These are phyloP conservation scores for Gaeumannomyces tritici DNA, from an alignment of 2,329 filamentous ascomycete genomes.

Conservation along the genomic window DNA sequence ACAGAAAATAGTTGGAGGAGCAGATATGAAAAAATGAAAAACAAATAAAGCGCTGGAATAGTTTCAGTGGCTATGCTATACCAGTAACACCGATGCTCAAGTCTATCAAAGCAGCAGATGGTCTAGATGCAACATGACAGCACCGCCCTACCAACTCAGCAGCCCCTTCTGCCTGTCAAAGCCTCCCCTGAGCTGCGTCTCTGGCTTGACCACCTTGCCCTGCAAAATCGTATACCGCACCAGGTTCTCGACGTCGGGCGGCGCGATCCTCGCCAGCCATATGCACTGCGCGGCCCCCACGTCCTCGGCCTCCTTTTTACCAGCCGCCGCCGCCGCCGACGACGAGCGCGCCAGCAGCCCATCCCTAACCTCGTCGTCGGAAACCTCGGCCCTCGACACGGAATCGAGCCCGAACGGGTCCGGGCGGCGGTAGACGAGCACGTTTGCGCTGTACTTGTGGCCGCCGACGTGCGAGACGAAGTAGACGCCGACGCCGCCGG, in stretches of 20 bases:
- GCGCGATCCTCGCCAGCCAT: conserved; percentile 77
- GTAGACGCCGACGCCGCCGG: conserved; percentile 89
- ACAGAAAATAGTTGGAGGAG: no score
- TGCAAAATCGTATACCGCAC: conserved; percentile 82
- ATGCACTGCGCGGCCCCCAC: conserved; percentile 76
- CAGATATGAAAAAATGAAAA: no score
- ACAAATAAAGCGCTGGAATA: no score
- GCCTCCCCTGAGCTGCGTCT: conserved; percentile 74
- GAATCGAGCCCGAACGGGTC: conserved; percentile 45
- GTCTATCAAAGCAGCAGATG: no score
- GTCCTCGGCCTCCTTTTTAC: conserved; percentile 24
- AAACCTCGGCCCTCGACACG: conserved; percentile 25
- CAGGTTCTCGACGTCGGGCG: conserved; percentile 89
- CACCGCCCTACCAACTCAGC: conserved; percentile 82
- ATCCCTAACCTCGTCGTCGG: conserved; percentile 25
- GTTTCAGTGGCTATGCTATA: no score
- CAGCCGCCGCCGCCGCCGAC: conserved; percentile 23
- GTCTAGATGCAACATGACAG: background rate
- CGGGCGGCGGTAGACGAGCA: conserved; percentile 74
- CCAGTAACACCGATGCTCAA: no score
- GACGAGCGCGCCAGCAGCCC: conserved; percentile 17
- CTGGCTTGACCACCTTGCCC: conserved; percentile 89
- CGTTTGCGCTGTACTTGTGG: conserved; percentile 92
- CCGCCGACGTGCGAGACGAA: conserved; percentile 95
- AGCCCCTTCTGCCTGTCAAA: conserved; percentile 77